A percentile compares a stretch with the other conserved stretches of the same genome.
Evolutionary conservation across 176 grass and related monocot species (phyloP).

Genomic region (Lolium multiflorum): DNA sequence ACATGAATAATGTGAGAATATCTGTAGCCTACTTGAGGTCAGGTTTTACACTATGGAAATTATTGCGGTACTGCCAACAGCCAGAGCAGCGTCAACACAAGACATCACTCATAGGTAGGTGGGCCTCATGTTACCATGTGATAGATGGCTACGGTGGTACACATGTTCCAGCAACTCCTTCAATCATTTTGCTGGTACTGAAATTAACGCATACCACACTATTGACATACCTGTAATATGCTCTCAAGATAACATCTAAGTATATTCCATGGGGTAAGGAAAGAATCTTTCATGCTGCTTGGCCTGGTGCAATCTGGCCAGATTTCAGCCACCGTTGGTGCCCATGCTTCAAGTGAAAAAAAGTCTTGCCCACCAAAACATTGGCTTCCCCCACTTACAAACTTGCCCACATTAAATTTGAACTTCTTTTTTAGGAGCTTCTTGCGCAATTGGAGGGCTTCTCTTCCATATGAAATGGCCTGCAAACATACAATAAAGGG

Average conservation of each 20-base stretch:
- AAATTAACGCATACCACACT: background rate
- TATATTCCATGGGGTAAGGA: too few species aligned
- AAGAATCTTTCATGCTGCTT: too few species aligned
- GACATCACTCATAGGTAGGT: conserved; percentile 24
- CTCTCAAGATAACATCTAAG: too few species aligned
- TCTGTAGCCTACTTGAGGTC: background rate
- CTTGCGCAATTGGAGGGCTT: conserved; percentile 30
- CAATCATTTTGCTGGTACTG: conserved; percentile 22
- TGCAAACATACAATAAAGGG: conserved; percentile 40
- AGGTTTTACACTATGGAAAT: conserved; percentile 28
- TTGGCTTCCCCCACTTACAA: background rate
- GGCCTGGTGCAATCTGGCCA: too few species aligned
- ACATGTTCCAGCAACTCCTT: background rate
- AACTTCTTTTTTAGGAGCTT: conserved; percentile 83
- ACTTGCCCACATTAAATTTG: conserved; percentile 45
- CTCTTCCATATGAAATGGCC: conserved; percentile 80
- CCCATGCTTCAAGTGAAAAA: too few species aligned
- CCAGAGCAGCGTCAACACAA: background rate
- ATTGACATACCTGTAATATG: too few species aligned
- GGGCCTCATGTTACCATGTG: conserved; percentile 7
- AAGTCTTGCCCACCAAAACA: too few species aligned
- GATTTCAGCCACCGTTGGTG: too few species aligned
- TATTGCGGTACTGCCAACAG: conserved; percentile 3
- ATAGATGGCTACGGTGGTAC: conserved; percentile 20
- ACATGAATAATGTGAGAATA: conserved; percentile 11